Percentiles rank a stretch among this genome's conserved stretches.
phyloP scores from a whole-genome alignment of 2,329 filamentous ascomycete species.

The Aspergillus melleus region DNA sequence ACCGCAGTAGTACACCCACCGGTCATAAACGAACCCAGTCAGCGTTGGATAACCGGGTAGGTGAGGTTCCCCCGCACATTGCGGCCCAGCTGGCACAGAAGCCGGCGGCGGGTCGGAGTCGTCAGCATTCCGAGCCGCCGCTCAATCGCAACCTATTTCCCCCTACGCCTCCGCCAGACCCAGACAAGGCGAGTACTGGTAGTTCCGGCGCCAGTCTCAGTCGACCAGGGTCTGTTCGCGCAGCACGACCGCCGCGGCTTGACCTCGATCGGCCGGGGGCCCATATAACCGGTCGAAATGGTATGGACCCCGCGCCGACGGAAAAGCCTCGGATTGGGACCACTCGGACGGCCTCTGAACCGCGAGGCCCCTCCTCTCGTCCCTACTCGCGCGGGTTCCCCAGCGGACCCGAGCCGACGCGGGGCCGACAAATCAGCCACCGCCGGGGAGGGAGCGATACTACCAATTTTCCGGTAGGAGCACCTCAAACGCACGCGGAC shows the following conservation, averaged over 20 bases:
- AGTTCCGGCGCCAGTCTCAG: conserved; percentile 31
- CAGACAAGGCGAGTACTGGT: conserved; percentile 58
- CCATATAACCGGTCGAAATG: conserved; percentile 35
- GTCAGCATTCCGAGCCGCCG: conserved; percentile 84
- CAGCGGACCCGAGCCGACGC: conserved; percentile 25
- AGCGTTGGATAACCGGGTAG: conserved; percentile 70
- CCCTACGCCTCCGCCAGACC: conserved; percentile 96
- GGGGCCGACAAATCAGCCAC: conserved; percentile 34
- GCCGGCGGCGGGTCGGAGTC: conserved; percentile 69
- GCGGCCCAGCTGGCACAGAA: conserved; percentile 84
- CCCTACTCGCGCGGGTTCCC: conserved; percentile 31
- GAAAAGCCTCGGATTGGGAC: conserved; percentile 49
- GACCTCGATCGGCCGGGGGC: conserved; percentile 38
- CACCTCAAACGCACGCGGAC: conserved; percentile 33
- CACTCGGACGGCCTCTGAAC: conserved; percentile 53
- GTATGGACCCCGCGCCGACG: conserved; percentile 22
- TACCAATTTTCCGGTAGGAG: conserved; percentile 27
- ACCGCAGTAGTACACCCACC: conserved; percentile 76
- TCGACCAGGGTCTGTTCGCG: conserved; percentile 52
- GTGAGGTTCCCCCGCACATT: conserved; percentile 83
- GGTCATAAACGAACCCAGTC: conserved; percentile 50
- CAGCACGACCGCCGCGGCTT: conserved; percentile 48
- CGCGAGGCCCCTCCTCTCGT: conserved; percentile 44
- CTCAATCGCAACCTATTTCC: conserved; percentile 81
- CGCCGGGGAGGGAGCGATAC: conserved; percentile 33